These are phyloP conservation scores for Mortierella hygrophila DNA, from an alignment of 192 early-diverging fungal genomes.

Conservation along the genomic window DNA sequence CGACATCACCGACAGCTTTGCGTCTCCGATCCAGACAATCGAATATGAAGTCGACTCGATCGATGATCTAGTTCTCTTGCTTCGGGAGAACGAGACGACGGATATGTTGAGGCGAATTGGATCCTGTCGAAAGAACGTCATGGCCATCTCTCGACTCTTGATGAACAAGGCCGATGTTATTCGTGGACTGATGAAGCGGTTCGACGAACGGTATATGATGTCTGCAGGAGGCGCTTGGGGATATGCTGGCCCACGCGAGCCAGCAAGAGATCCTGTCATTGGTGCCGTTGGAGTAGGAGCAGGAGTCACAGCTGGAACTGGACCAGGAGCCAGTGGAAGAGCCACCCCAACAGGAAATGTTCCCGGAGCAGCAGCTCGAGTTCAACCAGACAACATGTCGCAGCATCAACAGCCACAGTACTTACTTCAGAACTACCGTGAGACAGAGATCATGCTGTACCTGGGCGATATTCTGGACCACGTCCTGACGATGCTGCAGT, in stretches of 20 bases:
- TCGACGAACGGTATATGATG: conserved; percentile 61
- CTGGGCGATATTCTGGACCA: conserved; percentile 87
- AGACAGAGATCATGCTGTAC: conserved; percentile 77
- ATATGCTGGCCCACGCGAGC: conserved; percentile 6
- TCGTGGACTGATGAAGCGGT: conserved; percentile 80
- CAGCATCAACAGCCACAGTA: neutral
- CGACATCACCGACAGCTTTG: conserved; percentile 94
- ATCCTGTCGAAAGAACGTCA: conserved; percentile 78
- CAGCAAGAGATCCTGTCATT: conserved; percentile 4
- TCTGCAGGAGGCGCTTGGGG: conserved; percentile 17
- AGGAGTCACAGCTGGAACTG: neutral
- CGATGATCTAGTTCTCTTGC: conserved; percentile 93
- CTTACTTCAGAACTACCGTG: conserved; percentile 18
- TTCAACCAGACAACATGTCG: neutral
- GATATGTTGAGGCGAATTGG: conserved; percentile 86
- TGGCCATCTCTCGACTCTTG: conserved; percentile 76
- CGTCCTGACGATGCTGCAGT: conserved; percentile 84
- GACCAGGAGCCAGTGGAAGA: neutral
- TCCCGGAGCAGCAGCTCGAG: neutral
- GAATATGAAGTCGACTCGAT: conserved; percentile 97
- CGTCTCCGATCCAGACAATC: conserved; percentile 85
- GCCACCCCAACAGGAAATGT: neutral
- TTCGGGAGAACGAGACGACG: conserved; percentile 90
- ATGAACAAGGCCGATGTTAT: conserved; percentile 83
- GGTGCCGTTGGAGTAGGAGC: conserved; percentile 12